Evolutionary conservation across 2,329 filamentous ascomycete species (phyloP), one percentile per base, ranked within the genome.

Genomic region (Colletotrichum brevisporum): DNA sequence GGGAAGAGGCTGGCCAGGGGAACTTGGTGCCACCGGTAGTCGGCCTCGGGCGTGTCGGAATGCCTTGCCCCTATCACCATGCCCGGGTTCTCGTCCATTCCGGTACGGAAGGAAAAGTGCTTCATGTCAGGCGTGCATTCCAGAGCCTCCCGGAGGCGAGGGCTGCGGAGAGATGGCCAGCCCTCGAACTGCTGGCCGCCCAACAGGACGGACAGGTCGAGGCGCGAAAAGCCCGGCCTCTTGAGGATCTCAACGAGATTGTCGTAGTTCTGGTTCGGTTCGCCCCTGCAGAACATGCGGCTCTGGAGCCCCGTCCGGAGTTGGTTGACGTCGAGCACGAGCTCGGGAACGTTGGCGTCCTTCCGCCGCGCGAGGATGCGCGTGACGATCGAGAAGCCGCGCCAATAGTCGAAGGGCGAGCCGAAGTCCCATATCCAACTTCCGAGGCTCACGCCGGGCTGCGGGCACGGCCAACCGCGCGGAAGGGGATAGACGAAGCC

Each of bases 401-500:
- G 76, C 74, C 77, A 79, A 16, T 70, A 70, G 2, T 65, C 41
- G 31, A 36, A 36, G 31, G 31, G 8, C 47, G 72, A 75, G 31
- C 71, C 66, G 0, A 68, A 51, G n/a, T 75, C 72, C 4, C 48
- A 27, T 8, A 65, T 62, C 67, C 60, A 69, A 1, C 2, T 15
- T 24, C 21, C 26, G 18, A 50, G 41, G 15, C 18, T 27, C 5
- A 2, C 43, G 1, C 10, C 12, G 10, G 24, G 31, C 5, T 12
- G 48, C 18, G 54, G 12, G 15, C 41, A 18, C 3, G 73, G 74
- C 79, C 78, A 80, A 10, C 78, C 76, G 24, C 74, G 75, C 1
- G 79, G 76, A 12, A 81, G 72, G 1, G 79, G 78, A 62, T 84
- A 83, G 26, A 78, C 79, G 50, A 84, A 82, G 4, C 79, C 78